Percentiles rank a stretch among this genome's conserved stretches.
Conservation (phyloP, 768 basidiomycete species). For the Podaxis sp. region DNA sequence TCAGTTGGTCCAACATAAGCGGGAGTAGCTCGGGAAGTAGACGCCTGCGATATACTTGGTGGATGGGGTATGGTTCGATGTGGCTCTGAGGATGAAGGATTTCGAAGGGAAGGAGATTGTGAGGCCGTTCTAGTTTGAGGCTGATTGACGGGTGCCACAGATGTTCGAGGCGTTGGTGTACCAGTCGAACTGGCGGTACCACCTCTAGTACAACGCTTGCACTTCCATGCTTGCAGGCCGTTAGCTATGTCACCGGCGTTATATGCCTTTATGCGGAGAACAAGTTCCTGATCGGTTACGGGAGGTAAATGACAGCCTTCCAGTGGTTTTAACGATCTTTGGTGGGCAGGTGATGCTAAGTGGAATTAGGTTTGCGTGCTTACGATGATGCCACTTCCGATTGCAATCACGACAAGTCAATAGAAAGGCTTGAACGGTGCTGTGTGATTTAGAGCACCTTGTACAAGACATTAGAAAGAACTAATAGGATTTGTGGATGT, state of each 20-base stretch:
- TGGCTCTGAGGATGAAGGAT: background rate
- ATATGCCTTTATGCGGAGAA: slow-evolving; percentile 27
- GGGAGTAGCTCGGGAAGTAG: background rate
- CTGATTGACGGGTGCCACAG: background rate
- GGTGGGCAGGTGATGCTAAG: background rate
- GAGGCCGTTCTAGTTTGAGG: background rate
- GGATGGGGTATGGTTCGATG: background rate
- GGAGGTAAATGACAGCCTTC: slow-evolving; percentile 38
- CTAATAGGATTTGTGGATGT: background rate
- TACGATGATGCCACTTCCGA: slow-evolving; percentile 37
- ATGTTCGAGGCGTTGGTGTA: background rate
- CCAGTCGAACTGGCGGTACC: background rate
- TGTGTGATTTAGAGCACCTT: slow-evolving; percentile 25
- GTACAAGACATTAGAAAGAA: slow-evolving; percentile 19
- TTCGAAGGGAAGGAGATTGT: background rate
- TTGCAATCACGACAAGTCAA: slow-evolving; percentile 32
- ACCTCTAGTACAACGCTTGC: slow-evolving; percentile 18
- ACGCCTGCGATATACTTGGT: background rate
- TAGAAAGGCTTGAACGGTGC: slow-evolving; percentile 30
- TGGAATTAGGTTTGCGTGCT: slow-evolving; percentile 9
- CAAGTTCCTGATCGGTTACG: slow-evolving; percentile 31
- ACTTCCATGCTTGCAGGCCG: slow-evolving; percentile 24
- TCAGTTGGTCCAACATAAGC: background rate
- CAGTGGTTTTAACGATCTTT: background rate
- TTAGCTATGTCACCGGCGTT: slow-evolving; percentile 19